Percentiles rank a stretch among this genome's conserved stretches.
Evolutionary conservation across 495 filamentous ascomycete genomes (phyloP).

Genomic region (Talaromyces wortmannii): DNA sequence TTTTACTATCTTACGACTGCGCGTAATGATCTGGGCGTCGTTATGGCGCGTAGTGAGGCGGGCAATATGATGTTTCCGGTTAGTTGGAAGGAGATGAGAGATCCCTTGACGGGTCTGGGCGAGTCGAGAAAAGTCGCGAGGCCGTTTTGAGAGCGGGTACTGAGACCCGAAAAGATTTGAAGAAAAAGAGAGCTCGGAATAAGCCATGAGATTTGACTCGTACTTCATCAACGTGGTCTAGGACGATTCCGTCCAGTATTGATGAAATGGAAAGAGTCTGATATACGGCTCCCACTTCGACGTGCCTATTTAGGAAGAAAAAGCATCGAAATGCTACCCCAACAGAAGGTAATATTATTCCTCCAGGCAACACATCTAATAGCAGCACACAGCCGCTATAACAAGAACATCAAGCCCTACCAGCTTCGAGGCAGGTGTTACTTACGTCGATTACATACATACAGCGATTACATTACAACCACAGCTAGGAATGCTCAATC

Average conservation of each 20-base stretch:
- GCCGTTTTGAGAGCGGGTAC: conserved; percentile 58
- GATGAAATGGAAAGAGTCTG: too few species aligned
- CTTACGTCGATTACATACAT: background rate
- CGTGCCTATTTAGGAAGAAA: too few species aligned
- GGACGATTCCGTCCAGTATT: too few species aligned
- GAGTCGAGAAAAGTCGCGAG: conserved; percentile 92
- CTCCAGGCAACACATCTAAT: too few species aligned
- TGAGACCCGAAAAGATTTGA: too few species aligned
- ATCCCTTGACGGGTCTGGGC: conserved; percentile 67
- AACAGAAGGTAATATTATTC: too few species aligned
- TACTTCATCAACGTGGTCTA: too few species aligned
- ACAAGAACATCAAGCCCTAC: background rate
- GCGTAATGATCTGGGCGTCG: conserved; percentile 83
- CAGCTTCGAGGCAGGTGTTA: background rate
- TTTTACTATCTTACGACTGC: conserved; percentile 91
- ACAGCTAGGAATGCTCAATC: background rate
- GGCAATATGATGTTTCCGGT: conserved; percentile 88
- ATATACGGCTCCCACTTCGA: too few species aligned
- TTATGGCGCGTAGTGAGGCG: conserved; percentile 85
- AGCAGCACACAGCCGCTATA: background rate
- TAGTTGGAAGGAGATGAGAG: conserved; percentile 90
- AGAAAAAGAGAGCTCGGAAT: too few species aligned
- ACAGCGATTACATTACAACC: background rate
- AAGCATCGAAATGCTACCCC: too few species aligned
- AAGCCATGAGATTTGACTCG: too few species aligned